phyloP scores from a whole-genome alignment of 345 rosid species.

The Noccaea caerulescens region DNA sequence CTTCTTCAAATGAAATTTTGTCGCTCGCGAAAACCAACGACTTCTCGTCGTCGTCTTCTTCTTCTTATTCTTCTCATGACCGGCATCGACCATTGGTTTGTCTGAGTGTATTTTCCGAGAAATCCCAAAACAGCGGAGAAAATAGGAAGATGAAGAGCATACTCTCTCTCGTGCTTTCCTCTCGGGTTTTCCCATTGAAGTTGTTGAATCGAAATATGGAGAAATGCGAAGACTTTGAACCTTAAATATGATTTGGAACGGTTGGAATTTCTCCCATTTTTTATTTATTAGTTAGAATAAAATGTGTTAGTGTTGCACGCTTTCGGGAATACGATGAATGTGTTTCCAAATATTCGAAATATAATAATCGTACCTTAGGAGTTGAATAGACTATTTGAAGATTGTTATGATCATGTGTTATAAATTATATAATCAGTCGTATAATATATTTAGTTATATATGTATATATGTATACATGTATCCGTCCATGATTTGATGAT shows the following conservation, averaged over 20 bases:
- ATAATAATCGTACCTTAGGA: not conserved
- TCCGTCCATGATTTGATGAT: too few species aligned
- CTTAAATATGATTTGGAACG: slow-evolving; percentile 1
- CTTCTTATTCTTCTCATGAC: slow-evolving; percentile 13
- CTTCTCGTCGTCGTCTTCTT: slow-evolving; percentile 19
- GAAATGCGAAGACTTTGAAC: not conserved
- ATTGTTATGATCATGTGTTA: too few species aligned
- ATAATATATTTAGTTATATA: too few species aligned
- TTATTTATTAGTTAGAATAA: not conserved
- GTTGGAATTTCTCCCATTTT: slow-evolving; percentile 19
- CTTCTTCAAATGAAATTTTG: slow-evolving; percentile 36
- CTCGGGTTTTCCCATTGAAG: slow-evolving; percentile 45
- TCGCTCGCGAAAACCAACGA: slow-evolving; percentile 37
- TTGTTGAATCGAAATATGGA: not conserved
- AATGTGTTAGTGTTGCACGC: slow-evolving; percentile 36
- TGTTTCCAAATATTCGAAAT: slow-evolving; percentile 1
- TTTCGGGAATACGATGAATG: slow-evolving; percentile 12
- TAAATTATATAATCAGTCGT: too few species aligned
- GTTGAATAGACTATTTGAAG: not conserved
- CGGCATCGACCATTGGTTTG: slow-evolving; percentile 5
- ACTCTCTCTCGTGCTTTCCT: slow-evolving; percentile 25
- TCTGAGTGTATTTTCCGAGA: slow-evolving; percentile 36
- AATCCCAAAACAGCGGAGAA: slow-evolving; percentile 57
- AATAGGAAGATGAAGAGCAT: slow-evolving; percentile 28
- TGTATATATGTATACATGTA: too few species aligned